A percentile compares a stretch with the other conserved stretches of the same genome.
Evolutionary conservation across 225 moss, liverwort and hornwort genomes (phyloP).

Genomic region (Antitrichia curtipendula): DNA sequence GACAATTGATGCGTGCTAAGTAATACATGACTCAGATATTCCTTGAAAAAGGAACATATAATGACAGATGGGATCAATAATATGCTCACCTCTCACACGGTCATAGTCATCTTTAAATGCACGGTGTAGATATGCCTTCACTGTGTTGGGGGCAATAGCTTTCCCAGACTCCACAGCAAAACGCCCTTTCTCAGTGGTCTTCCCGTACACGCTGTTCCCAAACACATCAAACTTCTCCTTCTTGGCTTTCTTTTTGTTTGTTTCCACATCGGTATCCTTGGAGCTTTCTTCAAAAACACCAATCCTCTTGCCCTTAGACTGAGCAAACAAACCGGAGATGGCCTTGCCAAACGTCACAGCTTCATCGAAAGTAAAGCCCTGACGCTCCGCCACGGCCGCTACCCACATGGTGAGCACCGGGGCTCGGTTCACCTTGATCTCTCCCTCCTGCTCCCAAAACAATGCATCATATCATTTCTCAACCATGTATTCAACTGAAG

Average conservation of each 20-base stretch:
- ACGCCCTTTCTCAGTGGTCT: slow-evolving; percentile 37
- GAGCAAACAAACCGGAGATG: slow-evolving; percentile 37
- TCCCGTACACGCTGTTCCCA: slow-evolving; percentile 31
- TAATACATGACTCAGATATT: neutral
- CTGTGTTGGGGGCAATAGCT: slow-evolving; percentile 20
- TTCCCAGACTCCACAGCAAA: slow-evolving; percentile 40
- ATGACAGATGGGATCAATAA: neutral
- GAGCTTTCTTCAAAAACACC: slow-evolving; percentile 18
- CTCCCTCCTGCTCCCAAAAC: slow-evolving; percentile 3
- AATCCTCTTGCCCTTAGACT: slow-evolving; percentile 36
- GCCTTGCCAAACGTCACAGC: slow-evolving; percentile 50
- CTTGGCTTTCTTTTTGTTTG: slow-evolving; percentile 23
- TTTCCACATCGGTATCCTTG: slow-evolving; percentile 4
- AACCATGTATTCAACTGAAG: neutral
- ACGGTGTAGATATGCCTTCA: slow-evolving; percentile 40
- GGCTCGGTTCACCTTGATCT: slow-evolving; percentile 48
- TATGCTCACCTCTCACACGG: slow-evolving; percentile 30
- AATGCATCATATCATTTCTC: neutral
- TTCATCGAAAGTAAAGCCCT: slow-evolving; percentile 50
- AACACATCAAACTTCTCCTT: slow-evolving; percentile 50
- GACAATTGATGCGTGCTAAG: neutral
- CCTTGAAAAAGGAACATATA: neutral
- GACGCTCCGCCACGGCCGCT: slow-evolving; percentile 42
- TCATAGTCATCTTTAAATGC: slow-evolving; percentile 42
- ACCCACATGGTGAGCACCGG: slow-evolving; percentile 60